Evolutionary conservation across 306 rosid species (phyloP), one percentile per base, ranked within the genome.

Genomic region (Crotalaria pallida): DNA sequence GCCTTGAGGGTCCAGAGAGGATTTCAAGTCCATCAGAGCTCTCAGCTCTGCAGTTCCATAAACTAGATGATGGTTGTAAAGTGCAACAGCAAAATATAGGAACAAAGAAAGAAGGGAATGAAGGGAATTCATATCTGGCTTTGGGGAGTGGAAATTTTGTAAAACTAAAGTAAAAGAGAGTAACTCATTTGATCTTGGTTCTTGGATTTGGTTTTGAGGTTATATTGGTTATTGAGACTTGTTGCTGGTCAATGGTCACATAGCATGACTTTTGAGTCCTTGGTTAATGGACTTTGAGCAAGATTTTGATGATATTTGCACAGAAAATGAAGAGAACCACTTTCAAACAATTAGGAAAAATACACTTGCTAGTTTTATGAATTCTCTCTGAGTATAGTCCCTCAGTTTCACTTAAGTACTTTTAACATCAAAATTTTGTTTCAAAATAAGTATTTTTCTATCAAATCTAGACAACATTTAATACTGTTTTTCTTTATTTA

Each of bases 11-110:
- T 92, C 98, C 56, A 92, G 67, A 58, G 98, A 83, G 10, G 81
- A 62, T 85, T 92, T 92, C 76, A 92, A n/a, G 73, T 83, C 78
- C 90, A 92, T 79, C 5, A 92, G 83, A 73, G 92, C 89, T 69
- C 79, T 86, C 1, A 89, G 71, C 79, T 92, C 98, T 1, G 89
- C 81, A 48, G 87, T 86, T 55, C 95, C 98, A n/a, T 5, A 10
- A 72, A 83, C 90, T 17, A 7, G 27, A 10, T 51, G 70, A 9
- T 55, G 58, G 11, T 17, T 43, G 10, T n/a, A 51, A 72, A 72
- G 56, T 15, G 26, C 36, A 56, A 83, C 43, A 60, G 83, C 52
- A 21, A 69, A n/a, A n/a, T n/a, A 13, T 6, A 75, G 47, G 41
- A 59, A 34, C 56, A 88, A 51, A 57, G 67, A 56, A 52, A 71